phyloP scores from a whole-genome alignment of 106 monocot species.

The Gastrodia elata region DNA sequence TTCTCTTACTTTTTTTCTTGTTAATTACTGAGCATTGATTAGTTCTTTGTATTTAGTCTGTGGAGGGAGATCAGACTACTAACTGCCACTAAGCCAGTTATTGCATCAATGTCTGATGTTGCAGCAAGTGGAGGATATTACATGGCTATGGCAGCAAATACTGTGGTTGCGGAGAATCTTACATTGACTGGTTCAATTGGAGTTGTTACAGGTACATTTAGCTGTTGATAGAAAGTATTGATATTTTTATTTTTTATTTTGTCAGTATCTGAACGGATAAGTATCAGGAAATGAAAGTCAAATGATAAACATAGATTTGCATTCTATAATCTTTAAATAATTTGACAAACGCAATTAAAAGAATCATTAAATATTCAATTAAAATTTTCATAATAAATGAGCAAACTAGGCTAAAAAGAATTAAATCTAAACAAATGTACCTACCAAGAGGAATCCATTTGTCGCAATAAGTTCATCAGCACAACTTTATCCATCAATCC shows the following conservation, averaged over 20 bases:
- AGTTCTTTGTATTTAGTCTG: conserved; percentile 37
- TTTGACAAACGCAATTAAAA: too few species aligned
- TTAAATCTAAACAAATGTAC: too few species aligned
- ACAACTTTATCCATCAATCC: too few species aligned
- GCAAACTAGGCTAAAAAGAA: too few species aligned
- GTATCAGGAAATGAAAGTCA: too few species aligned
- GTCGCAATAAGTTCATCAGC: too few species aligned
- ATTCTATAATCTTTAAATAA: too few species aligned
- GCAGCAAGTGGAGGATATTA: conserved; percentile 99
- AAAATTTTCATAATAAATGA: too few species aligned
- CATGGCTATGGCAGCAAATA: conserved; percentile 90
- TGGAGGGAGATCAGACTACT: conserved; percentile 97
- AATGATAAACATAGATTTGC: too few species aligned
- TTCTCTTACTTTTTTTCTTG: neutral
- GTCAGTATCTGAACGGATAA: too few species aligned
- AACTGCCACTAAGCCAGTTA: conserved; percentile 78
- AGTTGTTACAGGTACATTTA: conserved; percentile 76
- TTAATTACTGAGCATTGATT: neutral
- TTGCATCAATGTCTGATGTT: conserved; percentile 97
- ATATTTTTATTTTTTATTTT: conserved; percentile 1
- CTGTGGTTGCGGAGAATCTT: conserved; percentile 84
- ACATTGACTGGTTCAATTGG: conserved; percentile 96
- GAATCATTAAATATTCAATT: too few species aligned
- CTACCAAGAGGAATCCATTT: too few species aligned
- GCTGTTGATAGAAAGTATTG: neutral